Evolutionary conservation across 2,329 filamentous ascomycete species (phyloP).

Genomic region (Daldinia sp.): DNA sequence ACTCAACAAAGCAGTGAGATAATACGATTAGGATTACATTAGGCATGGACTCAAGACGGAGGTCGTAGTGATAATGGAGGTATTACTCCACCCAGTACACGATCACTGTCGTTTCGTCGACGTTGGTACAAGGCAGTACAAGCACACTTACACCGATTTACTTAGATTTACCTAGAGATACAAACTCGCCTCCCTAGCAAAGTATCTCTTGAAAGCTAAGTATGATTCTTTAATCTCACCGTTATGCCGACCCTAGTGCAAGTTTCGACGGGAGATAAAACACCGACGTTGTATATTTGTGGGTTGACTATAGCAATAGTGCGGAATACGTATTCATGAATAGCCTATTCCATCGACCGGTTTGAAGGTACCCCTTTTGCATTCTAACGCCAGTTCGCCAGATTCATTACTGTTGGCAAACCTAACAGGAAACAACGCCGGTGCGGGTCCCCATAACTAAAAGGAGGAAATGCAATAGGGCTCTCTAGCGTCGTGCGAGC

Average conservation of each 20-base stretch:
- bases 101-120: background rate
- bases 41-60: background rate
- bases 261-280: background rate
- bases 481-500: background rate
- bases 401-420: background rate
- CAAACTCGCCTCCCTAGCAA: background rate
- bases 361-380: background rate
- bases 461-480: background rate
- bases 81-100: background rate
- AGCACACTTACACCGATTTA: background rate
- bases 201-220: background rate
- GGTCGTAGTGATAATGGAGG: background rate
- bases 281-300: background rate
- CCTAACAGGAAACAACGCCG: background rate
- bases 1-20: background rate
- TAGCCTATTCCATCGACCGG: conserved; percentile 4
- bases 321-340: background rate
- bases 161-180: background rate
- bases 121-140: background rate
- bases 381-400: background rate
- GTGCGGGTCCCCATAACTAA: background rate
- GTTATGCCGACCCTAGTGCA: background rate
- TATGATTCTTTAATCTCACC: background rate
- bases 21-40: background rate
- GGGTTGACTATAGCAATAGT: background rate